Conservation (phyloP, 2,329 filamentous ascomycete genomes). For the Phialophora chinensis region DNA sequence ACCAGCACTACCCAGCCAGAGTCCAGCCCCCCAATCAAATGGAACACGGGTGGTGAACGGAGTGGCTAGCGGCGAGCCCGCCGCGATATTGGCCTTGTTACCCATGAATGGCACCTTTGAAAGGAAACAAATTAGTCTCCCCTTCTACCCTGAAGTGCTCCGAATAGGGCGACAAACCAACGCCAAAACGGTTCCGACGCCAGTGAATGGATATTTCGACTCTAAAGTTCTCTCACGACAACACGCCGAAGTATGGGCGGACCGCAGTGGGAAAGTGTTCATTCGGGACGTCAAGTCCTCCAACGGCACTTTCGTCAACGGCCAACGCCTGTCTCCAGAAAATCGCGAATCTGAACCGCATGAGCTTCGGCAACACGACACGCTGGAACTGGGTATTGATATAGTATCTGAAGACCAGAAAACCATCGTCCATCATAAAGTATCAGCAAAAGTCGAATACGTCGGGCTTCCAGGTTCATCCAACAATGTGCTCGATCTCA, state of each 20-base stretch:
- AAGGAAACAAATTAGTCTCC: constrained; percentile 92
- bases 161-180: constrained; percentile 97
- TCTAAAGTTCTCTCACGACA: constrained; percentile 96
- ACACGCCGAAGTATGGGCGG: constrained; percentile 94
- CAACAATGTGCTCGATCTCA: constrained; percentile 76
- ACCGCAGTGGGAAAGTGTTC: constrained; percentile 84
- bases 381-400: constrained; percentile 93
- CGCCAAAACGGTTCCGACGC: constrained; percentile 89
- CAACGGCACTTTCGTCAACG: constrained; percentile 98
- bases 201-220: constrained; percentile 93
- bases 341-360: constrained; percentile 96
- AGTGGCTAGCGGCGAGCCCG: constrained; percentile 60
- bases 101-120: constrained; percentile 97
- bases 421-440: constrained; percentile 97
- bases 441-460: constrained; percentile 94
- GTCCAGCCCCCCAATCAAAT: constrained; percentile 70
- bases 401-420: constrained; percentile 99
- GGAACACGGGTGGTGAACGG: constrained; percentile 54
- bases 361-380: constrained; percentile 87
- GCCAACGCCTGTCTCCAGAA: constrained; percentile 84
- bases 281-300: constrained; percentile 98
- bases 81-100: constrained; percentile 81
- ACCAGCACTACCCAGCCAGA: constrained; percentile 70
- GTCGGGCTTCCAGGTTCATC: constrained; percentile 79
- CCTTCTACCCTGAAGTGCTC: constrained; percentile 90